Evolutionary conservation across 768 basidiomycete genomes (phyloP).

Genomic region (Leccinellum albellum): DNA sequence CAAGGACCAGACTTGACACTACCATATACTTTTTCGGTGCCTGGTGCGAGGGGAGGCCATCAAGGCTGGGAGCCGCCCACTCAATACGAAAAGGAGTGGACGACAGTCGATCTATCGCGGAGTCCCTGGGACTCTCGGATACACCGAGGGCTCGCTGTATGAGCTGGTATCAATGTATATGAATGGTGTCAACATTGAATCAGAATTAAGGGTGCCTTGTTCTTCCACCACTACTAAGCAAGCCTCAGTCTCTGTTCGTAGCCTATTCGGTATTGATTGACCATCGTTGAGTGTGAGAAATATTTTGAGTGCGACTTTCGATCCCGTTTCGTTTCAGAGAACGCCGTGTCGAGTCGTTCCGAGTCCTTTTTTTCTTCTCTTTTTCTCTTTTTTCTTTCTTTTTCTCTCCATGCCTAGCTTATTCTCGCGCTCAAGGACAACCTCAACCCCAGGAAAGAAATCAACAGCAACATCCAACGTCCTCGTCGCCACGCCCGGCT

Average conservation of each 20-base stretch:
- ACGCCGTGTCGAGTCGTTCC: neutral
- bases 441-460: constrained; percentile 51
- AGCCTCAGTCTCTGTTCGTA: too few relatives aligned
- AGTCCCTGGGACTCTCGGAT: neutral
- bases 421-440: constrained; percentile 68
- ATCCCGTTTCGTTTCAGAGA: constrained; percentile 11
- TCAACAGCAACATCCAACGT: constrained; percentile 7
- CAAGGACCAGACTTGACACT: neutral
- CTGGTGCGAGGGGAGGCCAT: neutral
- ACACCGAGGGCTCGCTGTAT: neutral
- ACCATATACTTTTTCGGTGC: constrained; percentile 5
- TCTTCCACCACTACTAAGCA: too few relatives aligned
- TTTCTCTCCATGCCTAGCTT: constrained; percentile 60
- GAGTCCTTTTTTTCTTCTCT: constrained; percentile 9
- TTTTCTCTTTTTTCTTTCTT: neutral
- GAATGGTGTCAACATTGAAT: neutral
- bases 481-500: constrained; percentile 16
- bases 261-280: too few relatives aligned
- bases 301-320: constrained; percentile 2
- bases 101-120: constrained; percentile 1
- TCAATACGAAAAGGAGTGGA: constrained; percentile 1
- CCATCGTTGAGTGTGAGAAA: constrained; percentile 31
- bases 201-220: too few relatives aligned
- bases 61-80: neutral
- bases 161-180: neutral